Evolutionary conservation across 148 eudicot species (phyloP), one percentile per base, ranked within the genome.

Genomic region (Silene uniflora): DNA sequence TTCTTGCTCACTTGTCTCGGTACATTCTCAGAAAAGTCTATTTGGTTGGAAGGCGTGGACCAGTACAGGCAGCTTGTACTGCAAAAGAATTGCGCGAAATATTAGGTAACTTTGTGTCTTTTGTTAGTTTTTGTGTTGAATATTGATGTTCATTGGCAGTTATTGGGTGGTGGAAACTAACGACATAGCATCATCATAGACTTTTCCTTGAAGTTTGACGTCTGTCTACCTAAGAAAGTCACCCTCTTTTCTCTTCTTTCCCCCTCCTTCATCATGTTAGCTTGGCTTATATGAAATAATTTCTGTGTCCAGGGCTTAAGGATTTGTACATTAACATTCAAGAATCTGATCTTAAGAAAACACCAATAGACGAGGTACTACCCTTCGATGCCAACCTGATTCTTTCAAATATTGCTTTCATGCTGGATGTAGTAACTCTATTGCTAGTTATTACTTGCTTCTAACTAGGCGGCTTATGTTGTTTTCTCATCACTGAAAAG

Each of bases 31-130:
- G 99, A 77, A 95, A 89, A 82, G 94, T 95, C 22, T 90, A 88
- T 78, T 73, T 95, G 83, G 97, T 95, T 76, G 99, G 99, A 82
- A 88, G 99, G 80, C 99, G 99, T 81, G 99, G 99, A 79, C 97
- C 99, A 71, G 96, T 86, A 47, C 97, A 95, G 79, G 99, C 97
- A 76, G 97, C 99, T 80, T 95, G 96, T 84, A 95, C 99, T 1
- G 97, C 99, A 67, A 95, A 95, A 85, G 99, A 92, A 81, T 84
- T 95, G 11, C 96, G 98, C 73, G 98, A 95, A 86, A 77, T 95
- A 82, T 89, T 95, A 63, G 97, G 98, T 92, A 86, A 67, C 54
- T 71, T 62, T 19, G 10, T 22, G 10, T 73, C n/a, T 75, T 47
- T 39, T 39, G 5, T 8, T n/a, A 23, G 56, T 52, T n/a, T 39